phyloP scores from a whole-genome alignment of 148 eudicot genomes.

The Arbutus unedo region DNA sequence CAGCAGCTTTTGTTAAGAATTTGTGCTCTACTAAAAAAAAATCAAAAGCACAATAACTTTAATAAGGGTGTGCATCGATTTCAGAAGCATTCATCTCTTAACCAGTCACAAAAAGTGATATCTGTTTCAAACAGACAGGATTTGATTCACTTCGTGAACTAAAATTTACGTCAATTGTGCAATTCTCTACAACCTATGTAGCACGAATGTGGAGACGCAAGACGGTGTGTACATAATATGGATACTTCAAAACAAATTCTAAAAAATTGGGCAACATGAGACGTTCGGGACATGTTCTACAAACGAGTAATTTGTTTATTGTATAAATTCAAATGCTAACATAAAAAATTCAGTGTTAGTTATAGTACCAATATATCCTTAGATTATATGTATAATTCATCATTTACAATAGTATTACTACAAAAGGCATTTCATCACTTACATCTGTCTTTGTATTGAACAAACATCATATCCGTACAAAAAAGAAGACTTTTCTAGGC shows the following conservation, averaged over 20 bases:
- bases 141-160: neutral
- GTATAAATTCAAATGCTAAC: neutral
- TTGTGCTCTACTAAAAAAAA: constrained; percentile 53
- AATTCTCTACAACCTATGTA: neutral
- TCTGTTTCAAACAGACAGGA: neutral
- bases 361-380: neutral
- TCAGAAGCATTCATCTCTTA: neutral
- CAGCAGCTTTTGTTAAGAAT: constrained; percentile 68
- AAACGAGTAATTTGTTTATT: neutral
- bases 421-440: neutral
- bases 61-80: neutral
- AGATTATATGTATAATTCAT: neutral
- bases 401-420: neutral
- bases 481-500: neutral
- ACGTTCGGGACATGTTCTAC: too few species aligned
- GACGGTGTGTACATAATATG: neutral
- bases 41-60: neutral
- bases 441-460: neutral
- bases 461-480: neutral
- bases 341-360: neutral
- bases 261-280: too few species aligned
- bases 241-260: neutral
- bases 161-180: too few species aligned
- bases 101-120: neutral
- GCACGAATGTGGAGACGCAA: neutral